Conservation (phyloP, 306 rosid genomes). For the Canavalia gladiata region DNA sequence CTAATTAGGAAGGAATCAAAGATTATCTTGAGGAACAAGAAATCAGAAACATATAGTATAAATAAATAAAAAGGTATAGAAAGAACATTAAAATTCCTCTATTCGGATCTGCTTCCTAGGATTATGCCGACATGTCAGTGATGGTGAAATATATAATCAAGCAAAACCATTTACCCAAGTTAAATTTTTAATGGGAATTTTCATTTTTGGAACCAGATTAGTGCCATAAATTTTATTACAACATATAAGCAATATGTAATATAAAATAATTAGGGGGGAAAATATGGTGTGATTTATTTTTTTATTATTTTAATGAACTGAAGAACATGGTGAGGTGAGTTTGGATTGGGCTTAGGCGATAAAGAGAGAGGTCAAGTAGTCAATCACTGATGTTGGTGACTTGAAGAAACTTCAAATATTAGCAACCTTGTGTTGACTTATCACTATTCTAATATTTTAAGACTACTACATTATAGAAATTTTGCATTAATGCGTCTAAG, state of each 20-base stretch:
- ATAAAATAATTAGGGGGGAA: too few relatives aligned
- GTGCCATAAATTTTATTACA: background rate
- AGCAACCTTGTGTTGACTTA: background rate
- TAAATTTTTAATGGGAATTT: background rate
- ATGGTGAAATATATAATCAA: conserved; percentile 1
- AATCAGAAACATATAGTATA: conserved; percentile 1
- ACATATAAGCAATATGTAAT: background rate
- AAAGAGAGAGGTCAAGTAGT: too few relatives aligned
- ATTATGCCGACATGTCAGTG: conserved; percentile 36
- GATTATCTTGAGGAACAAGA: conserved; percentile 27
- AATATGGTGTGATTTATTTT: too few relatives aligned
- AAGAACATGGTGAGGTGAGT: background rate
- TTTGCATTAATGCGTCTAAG: too few relatives aligned
- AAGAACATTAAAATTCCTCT: conserved; percentile 7
- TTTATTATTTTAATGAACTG: background rate
- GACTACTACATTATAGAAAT: background rate
- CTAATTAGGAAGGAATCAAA: background rate
- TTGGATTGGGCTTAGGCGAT: too few relatives aligned
- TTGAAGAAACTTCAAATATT: background rate
- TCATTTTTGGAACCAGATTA: background rate
- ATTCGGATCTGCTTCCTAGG: background rate
- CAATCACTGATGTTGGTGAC: background rate
- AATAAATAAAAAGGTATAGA: background rate
- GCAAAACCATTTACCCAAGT: background rate
- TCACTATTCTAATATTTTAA: background rate